Evolutionary conservation across 768 basidiomycete genomes (phyloP).

Genomic region (Russula olivacea): DNA sequence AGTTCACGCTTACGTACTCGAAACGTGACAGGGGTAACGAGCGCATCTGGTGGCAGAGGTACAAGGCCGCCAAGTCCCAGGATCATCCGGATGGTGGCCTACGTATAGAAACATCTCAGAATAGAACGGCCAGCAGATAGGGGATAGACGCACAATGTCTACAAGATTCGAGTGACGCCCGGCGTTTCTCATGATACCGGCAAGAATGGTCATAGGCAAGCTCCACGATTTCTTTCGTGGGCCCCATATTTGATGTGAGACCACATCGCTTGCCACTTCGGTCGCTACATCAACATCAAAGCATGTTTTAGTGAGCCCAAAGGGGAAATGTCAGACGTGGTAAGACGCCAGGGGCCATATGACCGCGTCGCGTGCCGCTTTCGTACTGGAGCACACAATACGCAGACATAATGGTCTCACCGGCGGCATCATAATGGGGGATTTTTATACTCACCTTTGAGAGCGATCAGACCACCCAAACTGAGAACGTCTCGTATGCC

Average conservation of each 20-base stretch:
- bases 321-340: background rate
- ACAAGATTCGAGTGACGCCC: constrained; percentile 76
- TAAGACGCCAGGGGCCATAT: constrained; percentile 7
- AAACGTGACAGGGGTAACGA: constrained; percentile 94
- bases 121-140: background rate
- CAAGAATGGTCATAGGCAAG: constrained; percentile 86
- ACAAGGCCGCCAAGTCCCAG: constrained; percentile 78
- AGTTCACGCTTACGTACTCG: constrained; percentile 64
- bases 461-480: constrained; percentile 46
- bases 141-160: constrained; percentile 54
- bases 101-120: background rate
- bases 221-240: constrained; percentile 91
- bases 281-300: constrained; percentile 31
- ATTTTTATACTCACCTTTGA: constrained; percentile 17
- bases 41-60: constrained; percentile 85
- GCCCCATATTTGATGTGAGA: constrained; percentile 78
- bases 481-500: constrained; percentile 69
- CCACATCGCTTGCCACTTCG: constrained; percentile 55
- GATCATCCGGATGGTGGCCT: constrained; percentile 50
- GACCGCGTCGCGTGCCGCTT: constrained; percentile 12
- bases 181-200: constrained; percentile 79
- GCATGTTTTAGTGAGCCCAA: constrained; percentile 35
- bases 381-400: background rate
- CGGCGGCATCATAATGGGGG: background rate
- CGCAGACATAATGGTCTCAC: background rate